Base-by-base conservation (phyloP, 1,284 basidiomycete genomes). In the Ceratobasidium papillatum region DNA sequence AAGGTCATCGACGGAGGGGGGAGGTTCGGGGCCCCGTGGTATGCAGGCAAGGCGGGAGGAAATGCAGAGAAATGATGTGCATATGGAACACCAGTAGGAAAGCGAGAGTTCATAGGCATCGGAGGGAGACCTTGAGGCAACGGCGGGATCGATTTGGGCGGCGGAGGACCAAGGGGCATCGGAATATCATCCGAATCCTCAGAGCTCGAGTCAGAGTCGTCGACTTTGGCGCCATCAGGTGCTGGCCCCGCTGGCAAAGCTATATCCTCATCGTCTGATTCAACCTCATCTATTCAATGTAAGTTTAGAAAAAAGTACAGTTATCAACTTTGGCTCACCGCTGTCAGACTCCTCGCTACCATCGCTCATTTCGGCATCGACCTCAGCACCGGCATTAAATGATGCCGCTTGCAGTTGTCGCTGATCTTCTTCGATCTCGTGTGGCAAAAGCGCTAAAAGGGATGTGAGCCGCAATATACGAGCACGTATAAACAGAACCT, bases 161-260 rank as follows among this genome's bases (percentile, higher is more conserved):
- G 62, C n/a, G 63, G 64, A 14, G 76, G 69, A 45, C 69, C 69
- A 49, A 56, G 56, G 49, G 56, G 77, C 74, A 74, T 77, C 73
- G 22, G 82, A 80, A 86, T 85, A 45, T 77, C 78, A 76, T 84
- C 82, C n/a, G 79, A 81, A 74, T 82, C 82, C 58, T 82, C 82
- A 19, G 77, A 78, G 45, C 80, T 80, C n/a, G 75, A 68, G 22
- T 79, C 79, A 47, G 80, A 80, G 3, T 77, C 77, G 11, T 22
- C 32, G 7, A 27, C 41, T 17, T 76, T 59, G 17, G 61, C 41
- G 73, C 74, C 79, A 69, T 84, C 85, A 0, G 93, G 93, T 38
- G 91, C 91, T 49, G 90, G 92, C 0, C 91, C 94, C 69, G 91
- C 91, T 9, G 95, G 95, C 90, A 96, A 91, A 14, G 89, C 88